Percentiles rank a stretch among this genome's conserved stretches.
These are phyloP conservation scores for Beverwykella pulmonaria DNA, from an alignment of 495 filamentous ascomycete species.

Conservation along the genomic window DNA sequence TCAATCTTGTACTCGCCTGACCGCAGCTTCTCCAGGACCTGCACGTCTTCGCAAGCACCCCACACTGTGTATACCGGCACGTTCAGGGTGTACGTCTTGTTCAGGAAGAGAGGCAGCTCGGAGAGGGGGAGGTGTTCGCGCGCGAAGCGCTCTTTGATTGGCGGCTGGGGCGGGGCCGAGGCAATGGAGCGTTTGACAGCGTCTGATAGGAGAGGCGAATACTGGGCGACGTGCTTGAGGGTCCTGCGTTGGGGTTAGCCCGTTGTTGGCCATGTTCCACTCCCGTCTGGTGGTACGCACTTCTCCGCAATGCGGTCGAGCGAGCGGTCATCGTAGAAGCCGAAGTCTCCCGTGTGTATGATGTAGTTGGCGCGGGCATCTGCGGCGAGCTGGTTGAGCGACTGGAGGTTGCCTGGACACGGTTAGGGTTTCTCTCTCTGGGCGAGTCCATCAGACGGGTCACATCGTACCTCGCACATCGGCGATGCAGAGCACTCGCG, in stretches of 20 bases:
- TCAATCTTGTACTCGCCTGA: slow-evolving; percentile 97
- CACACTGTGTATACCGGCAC: slow-evolving; percentile 98
- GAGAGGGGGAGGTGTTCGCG: slow-evolving; percentile 88
- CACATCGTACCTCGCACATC: slow-evolving; percentile 83
- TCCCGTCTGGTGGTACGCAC: slow-evolving; percentile 67
- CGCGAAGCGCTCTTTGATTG: slow-evolving; percentile 79
- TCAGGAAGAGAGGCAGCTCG: slow-evolving; percentile 88
- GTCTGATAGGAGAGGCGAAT: slow-evolving; percentile 91
- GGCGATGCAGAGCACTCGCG: slow-evolving; percentile 89
- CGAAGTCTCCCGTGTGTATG: slow-evolving; percentile 98
- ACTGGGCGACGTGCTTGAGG: slow-evolving; percentile 96
- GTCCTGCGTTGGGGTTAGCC: slow-evolving; percentile 65
- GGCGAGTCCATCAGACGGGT: not conserved
- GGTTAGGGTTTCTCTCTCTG: not conserved
- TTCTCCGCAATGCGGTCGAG: slow-evolving; percentile 98
- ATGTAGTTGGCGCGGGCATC: slow-evolving; percentile 93
- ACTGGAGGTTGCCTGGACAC: slow-evolving; percentile 81
- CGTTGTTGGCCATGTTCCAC: not conserved
- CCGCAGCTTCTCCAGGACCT: slow-evolving; percentile 96
- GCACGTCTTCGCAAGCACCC: slow-evolving; percentile 98
- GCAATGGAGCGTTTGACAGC: slow-evolving; percentile 83
- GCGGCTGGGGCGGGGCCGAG: slow-evolving; percentile 60
- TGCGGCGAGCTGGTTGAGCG: slow-evolving; percentile 93
- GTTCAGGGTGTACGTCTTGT: slow-evolving; percentile 83
- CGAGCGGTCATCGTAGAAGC: slow-evolving; percentile 96